A percentile compares a stretch with the other conserved stretches of the same genome.
phyloP scores from a whole-genome alignment of 2,329 filamentous ascomycete genomes.

The Talaromyces marneffei region DNA sequence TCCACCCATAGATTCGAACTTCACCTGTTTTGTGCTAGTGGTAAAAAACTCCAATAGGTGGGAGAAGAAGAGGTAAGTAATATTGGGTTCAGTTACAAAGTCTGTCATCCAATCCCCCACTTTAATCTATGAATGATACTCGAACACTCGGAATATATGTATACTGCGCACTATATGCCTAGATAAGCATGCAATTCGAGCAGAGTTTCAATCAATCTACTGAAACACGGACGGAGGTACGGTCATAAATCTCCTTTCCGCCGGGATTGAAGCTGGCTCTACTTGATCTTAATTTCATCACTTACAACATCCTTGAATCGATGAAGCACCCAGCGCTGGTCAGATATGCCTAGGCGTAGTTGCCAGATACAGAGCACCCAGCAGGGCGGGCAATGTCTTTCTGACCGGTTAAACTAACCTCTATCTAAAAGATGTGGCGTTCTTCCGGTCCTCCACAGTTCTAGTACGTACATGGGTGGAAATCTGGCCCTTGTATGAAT shows the following conservation, averaged over 20 bases:
- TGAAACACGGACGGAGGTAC: neutral
- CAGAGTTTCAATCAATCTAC: neutral
- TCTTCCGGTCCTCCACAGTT: slow-evolving; percentile 57
- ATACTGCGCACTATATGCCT: neutral
- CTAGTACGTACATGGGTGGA: slow-evolving; percentile 61
- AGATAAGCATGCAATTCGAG: neutral
- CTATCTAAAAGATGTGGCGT: slow-evolving; percentile 51
- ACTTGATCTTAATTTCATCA: neutral
- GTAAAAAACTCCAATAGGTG: too few relatives aligned
- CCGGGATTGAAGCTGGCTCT: neutral
- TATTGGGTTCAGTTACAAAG: neutral
- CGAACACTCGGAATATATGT: neutral
- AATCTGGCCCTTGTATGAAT: slow-evolving; percentile 58
- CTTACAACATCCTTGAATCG: neutral
- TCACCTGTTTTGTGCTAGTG: too few relatives aligned
- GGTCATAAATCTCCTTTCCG: neutral
- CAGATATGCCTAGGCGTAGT: neutral
- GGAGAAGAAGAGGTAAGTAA: neutral
- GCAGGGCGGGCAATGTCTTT: neutral
- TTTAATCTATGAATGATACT: neutral
- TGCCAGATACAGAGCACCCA: neutral
- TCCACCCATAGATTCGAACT: too few relatives aligned
- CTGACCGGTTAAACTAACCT: slow-evolving; percentile 17
- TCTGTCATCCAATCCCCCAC: neutral
- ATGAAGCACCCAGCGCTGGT: neutral